phyloP scores from a whole-genome alignment of 106 monocot genomes.

The Dendrobium huoshanense region DNA sequence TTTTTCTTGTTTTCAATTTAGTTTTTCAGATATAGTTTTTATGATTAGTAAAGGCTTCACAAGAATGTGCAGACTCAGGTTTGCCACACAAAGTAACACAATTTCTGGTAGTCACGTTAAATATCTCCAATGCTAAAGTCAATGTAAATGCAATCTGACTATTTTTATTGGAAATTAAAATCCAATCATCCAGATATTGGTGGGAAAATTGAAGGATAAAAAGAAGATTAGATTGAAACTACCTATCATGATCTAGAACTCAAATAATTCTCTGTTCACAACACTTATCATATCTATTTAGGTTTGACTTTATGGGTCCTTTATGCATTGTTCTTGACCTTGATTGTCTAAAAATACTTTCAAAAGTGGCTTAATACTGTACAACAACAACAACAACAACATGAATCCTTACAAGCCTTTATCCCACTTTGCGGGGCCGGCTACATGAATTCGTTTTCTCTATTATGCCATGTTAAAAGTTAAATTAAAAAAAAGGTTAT shows the following conservation, averaged over 20 bases:
- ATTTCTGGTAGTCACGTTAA: background rate
- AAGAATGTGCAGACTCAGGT: background rate
- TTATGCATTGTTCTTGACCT: background rate
- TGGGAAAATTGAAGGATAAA: background rate
- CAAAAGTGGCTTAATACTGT: background rate
- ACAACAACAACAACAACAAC: no score
- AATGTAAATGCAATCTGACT: background rate
- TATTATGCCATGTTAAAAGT: no score
- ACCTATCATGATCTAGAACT: background rate
- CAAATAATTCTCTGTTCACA: background rate
- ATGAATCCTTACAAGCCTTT: no score
- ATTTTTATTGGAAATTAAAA: background rate
- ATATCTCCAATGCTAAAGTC: background rate
- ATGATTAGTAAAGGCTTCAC: background rate
- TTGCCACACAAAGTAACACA: background rate
- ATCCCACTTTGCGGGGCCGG: no score
- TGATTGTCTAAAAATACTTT: background rate
- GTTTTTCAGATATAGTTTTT: background rate
- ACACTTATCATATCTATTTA: background rate
- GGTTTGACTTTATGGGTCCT: background rate
- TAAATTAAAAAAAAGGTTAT: no score
- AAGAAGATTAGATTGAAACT: background rate
- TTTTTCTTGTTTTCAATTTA: background rate
- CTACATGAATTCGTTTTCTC: no score
- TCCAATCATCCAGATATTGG: background rate